Conservation (phyloP, 352 stramenopile species). For the Phytopythium aichiense region DNA sequence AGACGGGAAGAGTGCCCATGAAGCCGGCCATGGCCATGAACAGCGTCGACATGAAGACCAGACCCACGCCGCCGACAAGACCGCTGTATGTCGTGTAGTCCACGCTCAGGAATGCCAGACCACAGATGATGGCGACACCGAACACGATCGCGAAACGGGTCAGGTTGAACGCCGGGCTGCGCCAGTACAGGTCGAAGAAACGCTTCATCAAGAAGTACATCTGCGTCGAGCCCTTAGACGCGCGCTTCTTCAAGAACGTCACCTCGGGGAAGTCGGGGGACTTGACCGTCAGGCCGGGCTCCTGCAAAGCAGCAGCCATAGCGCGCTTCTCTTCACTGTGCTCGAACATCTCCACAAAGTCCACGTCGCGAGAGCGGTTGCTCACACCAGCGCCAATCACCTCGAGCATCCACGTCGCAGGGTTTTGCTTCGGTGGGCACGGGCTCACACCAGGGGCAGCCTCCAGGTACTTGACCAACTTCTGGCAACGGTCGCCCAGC, state of each 20-base stretch:
- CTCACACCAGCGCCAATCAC: constrained; percentile 38
- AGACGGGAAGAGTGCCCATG: constrained; percentile 29
- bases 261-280: constrained; percentile 13
- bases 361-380: constrained; percentile 45
- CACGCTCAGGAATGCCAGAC: constrained; percentile 10
- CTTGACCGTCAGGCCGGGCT: constrained; percentile 12
- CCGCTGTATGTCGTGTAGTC: constrained; percentile 17
- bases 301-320: constrained; percentile 11
- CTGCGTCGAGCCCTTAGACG: constrained; percentile 15
- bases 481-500: constrained; percentile 10
- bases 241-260: constrained; percentile 22
- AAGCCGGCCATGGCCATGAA: constrained; percentile 69
- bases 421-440: constrained; percentile 25
- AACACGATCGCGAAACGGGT: constrained; percentile 14
- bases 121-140: constrained; percentile 14
- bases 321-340: constrained; percentile 13
- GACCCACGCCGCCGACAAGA: constrained; percentile 10
- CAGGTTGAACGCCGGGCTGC: constrained; percentile 66
- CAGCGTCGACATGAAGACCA: constrained; percentile 70
- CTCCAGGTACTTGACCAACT: constrained; percentile 22
- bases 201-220: constrained; percentile 39
- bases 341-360: constrained; percentile 25
- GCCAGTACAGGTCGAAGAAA: constrained; percentile 19
- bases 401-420: constrained; percentile 27
- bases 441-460: background rate